A percentile compares a stretch with the other conserved stretches of the same genome.
These are phyloP conservation scores for Torulaspora quercuum DNA, from an alignment of 805 yeast genomes.

Conservation along the genomic window DNA sequence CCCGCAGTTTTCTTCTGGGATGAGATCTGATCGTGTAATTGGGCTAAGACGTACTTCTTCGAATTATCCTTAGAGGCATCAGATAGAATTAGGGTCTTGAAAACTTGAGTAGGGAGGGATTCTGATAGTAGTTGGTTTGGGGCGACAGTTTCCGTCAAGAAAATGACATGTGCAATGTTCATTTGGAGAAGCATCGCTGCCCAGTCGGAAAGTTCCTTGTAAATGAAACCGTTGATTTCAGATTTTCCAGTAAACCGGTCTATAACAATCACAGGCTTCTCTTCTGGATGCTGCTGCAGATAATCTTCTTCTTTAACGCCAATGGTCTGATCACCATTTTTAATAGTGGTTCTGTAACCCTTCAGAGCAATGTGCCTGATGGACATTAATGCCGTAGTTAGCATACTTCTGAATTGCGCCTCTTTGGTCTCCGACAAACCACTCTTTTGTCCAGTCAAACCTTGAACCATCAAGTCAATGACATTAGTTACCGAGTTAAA, in stretches of 20 bases:
- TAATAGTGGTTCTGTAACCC: conserved; percentile 40
- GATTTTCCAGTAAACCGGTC: conserved; percentile 65
- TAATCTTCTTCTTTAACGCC: conserved; percentile 70
- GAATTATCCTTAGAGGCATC: conserved; percentile 80
- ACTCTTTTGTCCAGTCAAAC: conserved; percentile 90
- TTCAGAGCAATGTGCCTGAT: conserved; percentile 60
- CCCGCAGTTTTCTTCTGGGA: conserved; percentile 13
- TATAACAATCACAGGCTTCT: conserved; percentile 80
- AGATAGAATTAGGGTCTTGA: conserved; percentile 66
- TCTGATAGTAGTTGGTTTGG: conserved; percentile 62
- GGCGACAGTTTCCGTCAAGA: conserved; percentile 82
- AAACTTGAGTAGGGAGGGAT: conserved; percentile 82
- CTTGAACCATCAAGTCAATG: conserved; percentile 81
- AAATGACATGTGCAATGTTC: conserved; percentile 85
- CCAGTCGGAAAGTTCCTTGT: conserved; percentile 82
- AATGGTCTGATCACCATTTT: conserved; percentile 33
- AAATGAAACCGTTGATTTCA: conserved; percentile 60
- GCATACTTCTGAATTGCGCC: conserved; percentile 74
- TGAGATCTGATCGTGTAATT: conserved; percentile 37
- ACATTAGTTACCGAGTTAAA: conserved; percentile 72
- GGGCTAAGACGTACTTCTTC: conserved; percentile 60
- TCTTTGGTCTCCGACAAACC: conserved; percentile 84
- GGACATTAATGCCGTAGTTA: conserved; percentile 67
- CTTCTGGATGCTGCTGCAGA: conserved; percentile 79
- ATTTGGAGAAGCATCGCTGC: conserved; percentile 70